phyloP scores from a whole-genome alignment of 306 rosid genomes.

The Bauhinia variegata region DNA sequence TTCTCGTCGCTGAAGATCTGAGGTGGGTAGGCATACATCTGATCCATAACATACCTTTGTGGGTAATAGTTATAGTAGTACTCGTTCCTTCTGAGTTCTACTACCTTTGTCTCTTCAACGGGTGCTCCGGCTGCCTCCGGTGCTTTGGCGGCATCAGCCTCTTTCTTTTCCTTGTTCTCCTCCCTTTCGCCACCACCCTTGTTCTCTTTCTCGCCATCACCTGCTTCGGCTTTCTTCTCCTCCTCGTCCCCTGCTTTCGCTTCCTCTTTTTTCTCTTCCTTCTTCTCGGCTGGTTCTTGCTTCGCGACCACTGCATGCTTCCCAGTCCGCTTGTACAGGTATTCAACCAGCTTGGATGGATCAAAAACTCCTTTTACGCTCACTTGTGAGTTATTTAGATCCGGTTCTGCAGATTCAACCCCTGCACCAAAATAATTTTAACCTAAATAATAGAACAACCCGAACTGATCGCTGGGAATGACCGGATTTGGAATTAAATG shows the following conservation, averaged over 20 bases:
- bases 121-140: conserved; percentile 15
- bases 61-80: conserved; percentile 52
- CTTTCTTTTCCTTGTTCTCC: conserved; percentile 30
- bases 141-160: conserved; percentile 25
- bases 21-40: conserved; percentile 45
- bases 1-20: background rate
- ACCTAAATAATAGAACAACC: no score
- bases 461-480: background rate
- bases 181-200: conserved; percentile 21
- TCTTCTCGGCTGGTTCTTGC: conserved; percentile 61
- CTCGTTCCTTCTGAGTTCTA: conserved; percentile 63
- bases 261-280: conserved; percentile 46
- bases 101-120: conserved; percentile 44
- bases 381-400: conserved; percentile 78
- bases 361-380: conserved; percentile 82
- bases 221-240: conserved; percentile 41
- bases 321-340: conserved; percentile 75
- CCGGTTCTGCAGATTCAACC: conserved; percentile 81
- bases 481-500: conserved; percentile 20
- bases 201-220: conserved; percentile 25
- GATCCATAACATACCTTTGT: conserved; percentile 52
- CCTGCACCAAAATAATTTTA: no score
- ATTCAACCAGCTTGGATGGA: conserved; percentile 56
- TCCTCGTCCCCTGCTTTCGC: no score
- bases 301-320: conserved; percentile 75